Base-by-base conservation (phyloP, 108 stramenopile species). In the Fragilaria crotonensis region DNA sequence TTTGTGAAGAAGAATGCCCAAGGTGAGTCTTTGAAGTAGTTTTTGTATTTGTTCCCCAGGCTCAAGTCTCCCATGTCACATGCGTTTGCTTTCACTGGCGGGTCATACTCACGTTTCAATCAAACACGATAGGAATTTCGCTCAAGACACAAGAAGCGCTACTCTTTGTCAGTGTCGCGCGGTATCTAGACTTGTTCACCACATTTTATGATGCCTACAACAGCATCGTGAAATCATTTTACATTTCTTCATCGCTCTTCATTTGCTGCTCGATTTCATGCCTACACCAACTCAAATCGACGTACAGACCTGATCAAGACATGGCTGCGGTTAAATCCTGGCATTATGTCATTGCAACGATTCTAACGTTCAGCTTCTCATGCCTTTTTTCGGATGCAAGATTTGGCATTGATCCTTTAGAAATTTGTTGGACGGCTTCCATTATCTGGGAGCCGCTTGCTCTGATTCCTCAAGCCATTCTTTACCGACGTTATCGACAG, bases 71-170 rank as follows among this genome's bases (percentile, higher is more conserved):
- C n/a, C n/a, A n/a, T n/a, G n/a, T n/a, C n/a, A n/a, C n/a, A n/a
- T n/a, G n/a, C n/a, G n/a, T n/a, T n/a, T n/a, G n/a, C n/a, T n/a
- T n/a, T n/a, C n/a, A n/a, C n/a, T n/a, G n/a, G n/a, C n/a, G n/a
- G n/a, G n/a, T n/a, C n/a, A n/a, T n/a, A n/a, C n/a, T n/a, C n/a
- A n/a, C n/a, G n/a, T n/a, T n/a, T n/a, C n/a, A n/a, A n/a, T n/a
- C n/a, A n/a, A n/a, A n/a, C n/a, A n/a, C n/a, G n/a, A n/a, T n/a
- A 59, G 85, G 93, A 0, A 79, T 97, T 33, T 93, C 91, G 14
- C 63, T 94, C 23, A 90, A 94, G 52, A 91, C 96, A 25, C 94
- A 95, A 50, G 91, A 94, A 54, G 77, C 95, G 22, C 93, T 83
- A 69, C 77, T 95, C 29, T 56, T 91, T 14, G 93, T 95, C 44